Evolutionary conservation across 257 asterid species (phyloP), one percentile per base, ranked within the genome.

Genomic region (Forsythia suspensa): DNA sequence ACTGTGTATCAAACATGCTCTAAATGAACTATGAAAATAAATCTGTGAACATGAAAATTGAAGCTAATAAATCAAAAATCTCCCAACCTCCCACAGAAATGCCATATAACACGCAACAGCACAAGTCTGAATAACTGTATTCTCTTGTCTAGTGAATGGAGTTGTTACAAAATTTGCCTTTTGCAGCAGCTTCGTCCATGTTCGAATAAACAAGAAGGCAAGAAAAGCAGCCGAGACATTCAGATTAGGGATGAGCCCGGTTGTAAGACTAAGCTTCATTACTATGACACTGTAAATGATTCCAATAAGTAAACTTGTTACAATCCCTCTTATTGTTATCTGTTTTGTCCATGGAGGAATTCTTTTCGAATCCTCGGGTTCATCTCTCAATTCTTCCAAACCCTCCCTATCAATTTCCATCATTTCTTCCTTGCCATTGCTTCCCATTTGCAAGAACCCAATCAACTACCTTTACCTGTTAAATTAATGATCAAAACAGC

Each of bases 211-310:
- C 68, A 94, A 88, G 34, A 85, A 92, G 21, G 97, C 98, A 80
- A 94, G 90, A 77, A 94, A 91, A 40, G 97, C 97, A 71, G 97
- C 98, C n/a, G 98, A 94, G 70, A 94, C 97, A 74, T 91, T 92
- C 66, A 94, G 94, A 76, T 92, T 94, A 2, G 98, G 98, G 44
- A 91, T 91, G 37, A 94, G 90, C 40, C 98, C 98, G 1, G 94
- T 92, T 29, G 97, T 79, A 43, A 94, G 96, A 76, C 87, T 86
- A 15, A 94, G 90, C 88, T 94, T 94, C 95, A 85, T 90, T 43
- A 88, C 92, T 15, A 94, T 91, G 46, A 90, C 82, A 76, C 97
- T 92, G 79, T 90, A 94, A 44, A 94, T 78, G 3, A 86, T 71
- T 34, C 98, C 97, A 48, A 92, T 91, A 4, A 90, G 3, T 51